Percentiles rank a stretch among this genome's conserved stretches.
phyloP scores from a whole-genome alignment of 148 eudicot genomes.

The Chenopodium berlandieri region DNA sequence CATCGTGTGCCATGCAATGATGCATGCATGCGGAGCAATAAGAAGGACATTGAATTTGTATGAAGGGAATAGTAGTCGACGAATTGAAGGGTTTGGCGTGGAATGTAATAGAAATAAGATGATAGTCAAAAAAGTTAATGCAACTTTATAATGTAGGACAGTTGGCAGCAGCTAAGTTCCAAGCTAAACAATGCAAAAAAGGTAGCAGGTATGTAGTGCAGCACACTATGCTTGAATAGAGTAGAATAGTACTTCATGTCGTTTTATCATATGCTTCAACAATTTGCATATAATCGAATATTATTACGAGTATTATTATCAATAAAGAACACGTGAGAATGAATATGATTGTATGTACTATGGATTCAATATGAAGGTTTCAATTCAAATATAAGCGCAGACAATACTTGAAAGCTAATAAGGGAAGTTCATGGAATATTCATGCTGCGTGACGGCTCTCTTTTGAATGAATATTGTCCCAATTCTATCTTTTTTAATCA shows the following conservation, averaged over 20 bases:
- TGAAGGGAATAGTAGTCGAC: neutral
- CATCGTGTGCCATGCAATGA: too few species aligned
- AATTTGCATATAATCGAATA: neutral
- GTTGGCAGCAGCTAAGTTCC: too few species aligned
- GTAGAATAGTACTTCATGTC: too few species aligned
- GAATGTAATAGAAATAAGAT: neutral
- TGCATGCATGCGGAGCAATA: too few species aligned
- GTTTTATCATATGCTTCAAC: neutral
- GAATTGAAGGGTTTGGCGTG: neutral
- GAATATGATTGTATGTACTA: too few species aligned
- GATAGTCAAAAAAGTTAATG: neutral
- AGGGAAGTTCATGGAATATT: neutral
- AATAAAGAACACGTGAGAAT: neutral
- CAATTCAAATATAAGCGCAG: neutral
- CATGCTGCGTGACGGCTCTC: neutral
- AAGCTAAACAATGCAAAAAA: too few species aligned
- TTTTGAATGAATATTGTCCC: too few species aligned
- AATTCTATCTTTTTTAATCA: too few species aligned
- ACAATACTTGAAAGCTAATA: neutral
- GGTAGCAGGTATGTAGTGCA: neutral
- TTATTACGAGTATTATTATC: too few species aligned
- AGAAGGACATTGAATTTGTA: too few species aligned
- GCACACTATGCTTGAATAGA: neutral
- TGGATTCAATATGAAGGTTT: neutral
- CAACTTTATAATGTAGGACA: too few species aligned